Percentiles rank a stretch among this genome's conserved stretches.
phyloP scores from a whole-genome alignment of 495 filamentous ascomycete genomes.

The Annulohypoxylon maeteangense region DNA sequence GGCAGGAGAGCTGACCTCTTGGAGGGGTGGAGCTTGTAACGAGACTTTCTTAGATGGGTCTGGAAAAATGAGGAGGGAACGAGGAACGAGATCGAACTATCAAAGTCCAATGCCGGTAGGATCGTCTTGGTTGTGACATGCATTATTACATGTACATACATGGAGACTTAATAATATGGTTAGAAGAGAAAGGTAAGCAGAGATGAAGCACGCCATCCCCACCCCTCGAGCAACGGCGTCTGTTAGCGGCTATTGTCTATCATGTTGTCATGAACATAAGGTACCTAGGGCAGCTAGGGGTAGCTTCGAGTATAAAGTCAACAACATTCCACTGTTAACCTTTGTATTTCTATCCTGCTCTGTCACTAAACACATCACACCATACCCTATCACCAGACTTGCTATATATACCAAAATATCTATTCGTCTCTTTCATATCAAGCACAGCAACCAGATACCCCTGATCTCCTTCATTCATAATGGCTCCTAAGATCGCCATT shows the following conservation, averaged over 20 bases:
- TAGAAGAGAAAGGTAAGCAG: conserved; percentile 29
- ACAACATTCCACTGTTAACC: conserved; percentile 3
- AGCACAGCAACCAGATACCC: conserved; percentile 30
- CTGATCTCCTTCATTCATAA: conserved; percentile 56
- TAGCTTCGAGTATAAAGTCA: conserved; percentile 32
- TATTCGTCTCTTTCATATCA: conserved; percentile 3
- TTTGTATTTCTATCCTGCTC: not conserved
- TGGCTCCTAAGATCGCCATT: conserved; percentile 95
- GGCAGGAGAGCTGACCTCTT: not conserved
- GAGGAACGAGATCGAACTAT: conserved; percentile 17
- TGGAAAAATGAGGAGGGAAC: not conserved
- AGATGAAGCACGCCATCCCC: conserved; percentile 32
- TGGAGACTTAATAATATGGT: conserved; percentile 31
- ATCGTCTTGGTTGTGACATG: conserved; percentile 19
- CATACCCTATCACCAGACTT: not conserved
- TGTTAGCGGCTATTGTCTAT: conserved; percentile 16
- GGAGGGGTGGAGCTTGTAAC: conserved; percentile 26
- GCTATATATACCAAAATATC: not conserved
- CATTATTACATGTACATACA: not conserved
- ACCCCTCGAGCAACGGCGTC: conserved; percentile 15
- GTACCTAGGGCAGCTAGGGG: not conserved
- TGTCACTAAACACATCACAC: not conserved
- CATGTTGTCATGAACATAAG: not conserved
- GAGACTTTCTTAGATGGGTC: conserved; percentile 2
- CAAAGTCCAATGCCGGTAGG: conserved; percentile 6